These are phyloP conservation scores for Populus pruinosa DNA, from an alignment of 345 rosid species.

Conservation along the genomic window DNA sequence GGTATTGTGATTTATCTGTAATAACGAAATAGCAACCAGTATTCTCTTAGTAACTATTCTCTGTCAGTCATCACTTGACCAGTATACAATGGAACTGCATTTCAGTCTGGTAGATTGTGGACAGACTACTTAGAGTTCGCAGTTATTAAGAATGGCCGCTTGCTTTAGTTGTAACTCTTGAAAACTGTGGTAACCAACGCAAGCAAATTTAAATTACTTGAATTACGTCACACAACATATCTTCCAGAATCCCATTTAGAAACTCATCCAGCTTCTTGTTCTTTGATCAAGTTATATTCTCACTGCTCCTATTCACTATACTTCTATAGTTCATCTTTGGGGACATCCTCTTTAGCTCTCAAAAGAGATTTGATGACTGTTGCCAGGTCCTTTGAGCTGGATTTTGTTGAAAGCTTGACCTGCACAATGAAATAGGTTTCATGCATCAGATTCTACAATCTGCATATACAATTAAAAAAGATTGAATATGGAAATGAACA, in stretches of 20 bases:
- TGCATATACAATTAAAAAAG: no score
- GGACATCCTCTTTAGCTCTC: constrained; percentile 35
- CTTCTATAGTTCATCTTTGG: constrained; percentile 61
- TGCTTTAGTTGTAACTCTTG: not conserved
- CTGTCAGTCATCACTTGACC: not conserved
- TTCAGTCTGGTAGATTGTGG: no score
- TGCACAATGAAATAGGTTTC: constrained; percentile 20
- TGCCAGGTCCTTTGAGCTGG: constrained; percentile 53
- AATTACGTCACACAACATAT: not conserved
- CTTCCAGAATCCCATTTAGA: constrained; percentile 15
- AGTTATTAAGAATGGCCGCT: not conserved
- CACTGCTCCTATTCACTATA: not conserved
- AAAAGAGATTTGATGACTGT: constrained; percentile 42
- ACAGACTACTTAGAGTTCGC: not conserved
- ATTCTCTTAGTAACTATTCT: no score
- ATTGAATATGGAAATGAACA: not conserved
- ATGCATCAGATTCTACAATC: constrained; percentile 13
- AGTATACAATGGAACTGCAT: not conserved
- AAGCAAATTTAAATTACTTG: not conserved
- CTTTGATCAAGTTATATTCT: not conserved
- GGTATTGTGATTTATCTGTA: no score
- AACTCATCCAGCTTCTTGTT: constrained; percentile 8
- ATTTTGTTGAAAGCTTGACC: constrained; percentile 59
- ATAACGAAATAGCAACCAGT: no score
- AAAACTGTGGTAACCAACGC: not conserved